Evolutionary conservation across 2,329 filamentous ascomycete species (phyloP), one percentile per base, ranked within the genome.

Genomic region (Curvularia lunata): DNA sequence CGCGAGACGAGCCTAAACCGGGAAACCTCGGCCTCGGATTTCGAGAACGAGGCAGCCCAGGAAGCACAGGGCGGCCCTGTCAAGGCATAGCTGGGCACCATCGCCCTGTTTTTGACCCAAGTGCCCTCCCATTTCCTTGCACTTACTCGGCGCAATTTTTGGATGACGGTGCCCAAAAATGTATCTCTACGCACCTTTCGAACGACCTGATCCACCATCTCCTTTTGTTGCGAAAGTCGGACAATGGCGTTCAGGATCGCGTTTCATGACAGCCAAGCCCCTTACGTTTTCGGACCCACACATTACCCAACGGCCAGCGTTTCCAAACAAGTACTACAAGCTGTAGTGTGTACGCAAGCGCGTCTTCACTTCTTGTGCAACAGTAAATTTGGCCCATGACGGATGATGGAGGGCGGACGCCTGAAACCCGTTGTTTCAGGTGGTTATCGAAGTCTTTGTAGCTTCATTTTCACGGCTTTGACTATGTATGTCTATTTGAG

Each of bases 1-100:
- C 86, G 91, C 68, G 91, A 92, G 79, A 92, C 91, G 7, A 96
- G 88, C 76, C 85, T 85, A 37, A 84, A 86, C 62, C 86, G 91
- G 63, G 91, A 92, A 79, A 92, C 91, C 6, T 96, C 88, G 73
- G 86, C 83, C 10, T 83, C 85, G 52, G 87, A 90, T 56, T 81
- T 87, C n/a, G 73, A 80, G 48, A 79, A 80, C 25, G 62, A 69
- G 18, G 53, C 32, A 34, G 21, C 48, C 30, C 47, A 55, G 23
- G 52, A 52, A 4, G 45, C 54, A 28, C 53, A 61, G 52, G 67
- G 67, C 23, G 59, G 58, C 32, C 49, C 60, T 53, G 53, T 61
- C 45, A 65, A 69, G 59, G 63, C 60, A 61, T 71, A 70, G 28
- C 59, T 43, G 38, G 40, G 25, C 25, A 28, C n/a, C 4, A 34